Base-by-base conservation (phyloP, 371 early-diverging fungal species). In the Capillidium rhysosporum region DNA sequence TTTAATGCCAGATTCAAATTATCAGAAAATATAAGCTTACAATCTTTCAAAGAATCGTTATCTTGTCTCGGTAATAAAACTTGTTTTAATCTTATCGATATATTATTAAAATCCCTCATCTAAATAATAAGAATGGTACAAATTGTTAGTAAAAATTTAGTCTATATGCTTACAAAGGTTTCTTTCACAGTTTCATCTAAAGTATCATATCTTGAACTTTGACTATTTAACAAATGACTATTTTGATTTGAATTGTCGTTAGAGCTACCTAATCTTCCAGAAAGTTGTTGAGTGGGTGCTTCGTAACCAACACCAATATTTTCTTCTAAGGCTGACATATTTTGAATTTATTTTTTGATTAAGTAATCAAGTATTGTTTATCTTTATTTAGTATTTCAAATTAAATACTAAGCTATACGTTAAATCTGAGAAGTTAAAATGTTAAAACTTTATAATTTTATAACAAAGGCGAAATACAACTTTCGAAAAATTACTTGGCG, bases 121-220 rank as follows among this genome's bases (percentile, higher is more conserved):
- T 86, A 70, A 30, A 20, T 26, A 16, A 40, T 31, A 30, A 38
- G 49, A 7, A 25, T 14, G 1, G 12, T 30, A 46, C 24, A 28
- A 49, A 12, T 41, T 16, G 46, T 49, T 8, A 38, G 3, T 38
- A 48, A 23, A 12, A 41, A 38, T 28, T n/a, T n/a, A 23, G 38
- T 34, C 20, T 56, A n/a, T 5, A 54, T 5, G 23, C 24, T 26
- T 72, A 85, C 86, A 60, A 86, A 71, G 25, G 88, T 87, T 39
- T 68, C 79, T 21, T 77, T 75, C 16, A 94, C 85, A 20, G 95
- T 91, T 62, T 94, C 95, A 64, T 94, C 95, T 40, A 94, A 72
- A 18, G 95, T 92, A 69, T 92, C 76, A 24, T 56, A 53, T 7
- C 34, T 34, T 4, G 34, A 34, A 34, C 7, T 34, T 34, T 34